phyloP scores from a whole-genome alignment of 306 rosid species.

The Gleditsia sinensis region DNA sequence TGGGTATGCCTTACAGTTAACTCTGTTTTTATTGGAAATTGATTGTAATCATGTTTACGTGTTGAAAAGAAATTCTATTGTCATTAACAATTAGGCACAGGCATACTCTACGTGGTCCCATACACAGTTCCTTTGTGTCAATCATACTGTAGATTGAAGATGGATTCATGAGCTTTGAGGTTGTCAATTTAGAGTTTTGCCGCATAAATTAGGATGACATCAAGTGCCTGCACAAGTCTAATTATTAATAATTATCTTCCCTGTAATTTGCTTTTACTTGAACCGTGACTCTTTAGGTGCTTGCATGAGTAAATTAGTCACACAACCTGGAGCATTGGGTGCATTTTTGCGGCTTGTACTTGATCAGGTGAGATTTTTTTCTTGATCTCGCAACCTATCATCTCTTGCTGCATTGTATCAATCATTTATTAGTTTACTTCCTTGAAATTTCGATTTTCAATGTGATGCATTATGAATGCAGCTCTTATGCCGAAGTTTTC shows the following conservation, averaged over 20 bases:
- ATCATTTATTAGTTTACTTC: not conserved
- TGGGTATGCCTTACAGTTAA: constrained; percentile 24
- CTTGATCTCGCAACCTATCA: not conserved
- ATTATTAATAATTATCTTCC: not conserved
- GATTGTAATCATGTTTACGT: constrained; percentile 1
- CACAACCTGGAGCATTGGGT: constrained; percentile 69
- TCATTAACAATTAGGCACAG: not conserved
- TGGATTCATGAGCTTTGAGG: not conserved
- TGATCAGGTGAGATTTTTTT: constrained; percentile 68
- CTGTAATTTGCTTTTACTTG: constrained; percentile 4
- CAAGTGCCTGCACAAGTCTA: not conserved
- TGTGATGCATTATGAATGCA: constrained; percentile 43
- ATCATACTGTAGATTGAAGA: not conserved
- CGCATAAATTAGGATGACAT: not conserved
- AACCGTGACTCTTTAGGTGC: constrained; percentile 52
- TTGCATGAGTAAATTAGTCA: constrained; percentile 80
- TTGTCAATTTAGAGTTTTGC: not conserved
- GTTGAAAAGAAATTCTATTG: not conserved
- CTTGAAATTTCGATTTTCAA: constrained; percentile 15
- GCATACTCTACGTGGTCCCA: constrained; percentile 22
- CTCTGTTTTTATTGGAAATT: not conserved
- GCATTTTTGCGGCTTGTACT: constrained; percentile 77
- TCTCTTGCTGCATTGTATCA: constrained; percentile 12
- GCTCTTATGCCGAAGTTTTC: constrained; percentile 42
- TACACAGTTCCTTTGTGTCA: constrained; percentile 21